Evolutionary conservation across 2,329 filamentous ascomycete genomes (phyloP), one percentile per base, ranked within the genome.

Genomic region (Aspergillus persii): DNA sequence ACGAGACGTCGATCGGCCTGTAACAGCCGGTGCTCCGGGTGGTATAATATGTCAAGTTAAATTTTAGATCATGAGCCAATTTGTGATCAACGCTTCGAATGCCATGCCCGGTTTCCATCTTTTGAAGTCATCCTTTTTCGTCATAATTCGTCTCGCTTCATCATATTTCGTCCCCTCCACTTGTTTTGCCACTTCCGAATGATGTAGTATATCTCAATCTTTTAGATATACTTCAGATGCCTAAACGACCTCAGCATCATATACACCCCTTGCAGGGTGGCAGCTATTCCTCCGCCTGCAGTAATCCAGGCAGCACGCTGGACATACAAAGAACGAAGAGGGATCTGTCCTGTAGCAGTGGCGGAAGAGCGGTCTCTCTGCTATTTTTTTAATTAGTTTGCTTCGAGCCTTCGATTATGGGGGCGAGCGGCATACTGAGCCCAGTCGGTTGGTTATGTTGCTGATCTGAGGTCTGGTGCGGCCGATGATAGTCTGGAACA

Each of bases 231-330:
- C 36, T 53, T 61, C 9, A 68, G 56, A 9, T 58, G 58, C 4
- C 66, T 65, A 46, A 66, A 66, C 12, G 63, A 63, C 8, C 61
- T 62, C 23, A 65, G 44, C 50, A 66, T 66, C 53, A 59, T 51
- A 50, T 63, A 66, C 7, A 59, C 62, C 3, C 66, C 66, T n/a
- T 60, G 56, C 18, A 68, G 54, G 4, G 66, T 68, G 0, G 66
- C 65, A 7, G 36, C 57, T 61, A 68, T 66, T 23, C 66, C 60
- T 5, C 63, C 66, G 8, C 66, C 66, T 2, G 65, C 66, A n/a
- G 62, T 56, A 15, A 41, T 56, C 66, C 66, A 68, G 23, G 62
- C 66, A 39, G 66, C 55, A 2, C 63, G 58, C 30, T 68, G 66
- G n/a, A 62, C 56, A 27, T 65, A 61, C 48, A 68, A 41, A 8